Percentiles rank a stretch among this genome's conserved stretches.
phyloP scores from a whole-genome alignment of 495 filamentous ascomycete genomes.

The Aspergillus egyptiacus region DNA sequence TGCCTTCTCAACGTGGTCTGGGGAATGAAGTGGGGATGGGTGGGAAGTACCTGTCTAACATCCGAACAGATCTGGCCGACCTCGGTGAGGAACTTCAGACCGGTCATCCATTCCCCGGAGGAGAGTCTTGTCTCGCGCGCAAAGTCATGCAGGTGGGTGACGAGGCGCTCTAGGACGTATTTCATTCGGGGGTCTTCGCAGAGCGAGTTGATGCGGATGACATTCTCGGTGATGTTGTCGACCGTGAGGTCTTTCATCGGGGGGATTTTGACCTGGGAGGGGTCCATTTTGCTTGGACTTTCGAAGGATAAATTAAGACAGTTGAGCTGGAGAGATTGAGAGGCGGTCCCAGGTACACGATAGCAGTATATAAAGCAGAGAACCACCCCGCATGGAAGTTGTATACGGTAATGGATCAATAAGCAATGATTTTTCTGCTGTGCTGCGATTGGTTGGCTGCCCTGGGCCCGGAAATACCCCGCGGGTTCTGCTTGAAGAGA shows the following conservation, averaged over 20 bases:
- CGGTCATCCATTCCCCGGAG: constrained; percentile 73
- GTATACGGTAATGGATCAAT: constrained; percentile 5
- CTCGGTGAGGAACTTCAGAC: constrained; percentile 61
- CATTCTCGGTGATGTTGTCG: constrained; percentile 80
- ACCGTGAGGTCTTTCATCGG: constrained; percentile 68
- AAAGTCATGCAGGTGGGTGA: constrained; percentile 78
- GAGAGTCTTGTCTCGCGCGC: constrained; percentile 74
- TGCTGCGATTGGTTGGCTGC: background rate
- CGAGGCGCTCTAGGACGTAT: constrained; percentile 67
- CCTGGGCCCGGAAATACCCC: background rate
- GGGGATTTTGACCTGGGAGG: constrained; percentile 46
- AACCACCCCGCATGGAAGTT: background rate
- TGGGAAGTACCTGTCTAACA: constrained; percentile 54
- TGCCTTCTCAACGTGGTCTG: background rate
- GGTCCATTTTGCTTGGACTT: constrained; percentile 39
- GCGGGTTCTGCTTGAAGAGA: too few species aligned
- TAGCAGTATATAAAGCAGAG: background rate
- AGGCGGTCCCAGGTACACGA: background rate
- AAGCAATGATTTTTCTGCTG: constrained; percentile 1
- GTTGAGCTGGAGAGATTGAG: too few species aligned
- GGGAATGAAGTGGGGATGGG: background rate
- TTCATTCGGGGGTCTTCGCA: constrained; percentile 57
- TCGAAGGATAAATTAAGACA: too few species aligned
- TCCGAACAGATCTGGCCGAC: constrained; percentile 69
- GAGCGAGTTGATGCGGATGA: constrained; percentile 67